Percentiles rank a stretch among this genome's conserved stretches.
Evolutionary conservation across 305 asterid species (phyloP).

Genomic region (Fraxinus xanthoxyloides): DNA sequence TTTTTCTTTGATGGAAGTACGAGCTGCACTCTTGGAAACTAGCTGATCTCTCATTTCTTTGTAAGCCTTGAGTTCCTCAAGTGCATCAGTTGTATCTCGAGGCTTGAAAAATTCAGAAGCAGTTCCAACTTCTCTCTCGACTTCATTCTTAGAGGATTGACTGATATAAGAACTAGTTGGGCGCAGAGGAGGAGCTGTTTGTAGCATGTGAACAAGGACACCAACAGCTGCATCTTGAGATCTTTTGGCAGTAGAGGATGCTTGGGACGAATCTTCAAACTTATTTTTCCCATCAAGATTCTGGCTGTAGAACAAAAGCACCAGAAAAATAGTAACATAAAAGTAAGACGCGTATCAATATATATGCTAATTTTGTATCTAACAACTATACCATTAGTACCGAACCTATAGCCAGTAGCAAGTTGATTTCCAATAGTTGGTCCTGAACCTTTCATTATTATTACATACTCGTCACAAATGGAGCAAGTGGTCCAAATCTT

Average conservation of each 20-base stretch:
- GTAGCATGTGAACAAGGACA: conserved; percentile 87
- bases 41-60: conserved; percentile 67
- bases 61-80: conserved; percentile 85
- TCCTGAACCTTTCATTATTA: background rate
- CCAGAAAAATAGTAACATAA: background rate
- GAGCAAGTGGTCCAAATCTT: background rate
- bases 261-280: conserved; percentile 55
- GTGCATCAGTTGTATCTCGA: conserved; percentile 76
- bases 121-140: conserved; percentile 44
- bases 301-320: conserved; percentile 40
- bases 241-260: conserved; percentile 48
- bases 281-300: conserved; percentile 47
- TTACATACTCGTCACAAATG: background rate
- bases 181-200: conserved; percentile 82
- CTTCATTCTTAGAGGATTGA: conserved; percentile 35
- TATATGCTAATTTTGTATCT: background rate
- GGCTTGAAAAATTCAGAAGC: conserved; percentile 59
- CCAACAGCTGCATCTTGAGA: conserved; percentile 92
- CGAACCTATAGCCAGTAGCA: background rate
- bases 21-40: conserved; percentile 68
- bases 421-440: background rate
- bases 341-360: background rate
- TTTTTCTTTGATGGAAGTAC: conserved; percentile 31
- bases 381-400: background rate
- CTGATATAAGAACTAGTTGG: conserved; percentile 53